A percentile compares a stretch with the other conserved stretches of the same genome.
These are phyloP conservation scores for Pythium oligandrum DNA, from an alignment of 352 stramenopile genomes.

Conservation along the genomic window DNA sequence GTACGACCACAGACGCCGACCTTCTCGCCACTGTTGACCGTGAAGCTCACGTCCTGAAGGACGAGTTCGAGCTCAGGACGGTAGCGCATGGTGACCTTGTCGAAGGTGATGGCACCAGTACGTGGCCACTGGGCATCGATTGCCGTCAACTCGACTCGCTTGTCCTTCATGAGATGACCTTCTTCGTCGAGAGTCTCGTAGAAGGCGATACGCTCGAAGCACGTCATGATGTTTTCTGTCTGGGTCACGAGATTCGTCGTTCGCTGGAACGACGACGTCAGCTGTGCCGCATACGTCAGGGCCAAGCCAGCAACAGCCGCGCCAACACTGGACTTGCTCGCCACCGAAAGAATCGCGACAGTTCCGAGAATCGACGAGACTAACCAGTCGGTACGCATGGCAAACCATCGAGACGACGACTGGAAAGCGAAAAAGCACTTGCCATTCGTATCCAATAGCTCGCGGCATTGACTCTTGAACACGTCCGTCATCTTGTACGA, in stretches of 20 bases:
- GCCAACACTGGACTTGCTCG: background rate
- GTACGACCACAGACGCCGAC: conserved; percentile 25
- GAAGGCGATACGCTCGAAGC: conserved; percentile 20
- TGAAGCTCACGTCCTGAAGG: no score
- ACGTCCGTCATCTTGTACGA: conserved; percentile 19
- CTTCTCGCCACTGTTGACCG: conserved; percentile 15
- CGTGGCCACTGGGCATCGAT: no score
- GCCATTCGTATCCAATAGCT: conserved; percentile 11
- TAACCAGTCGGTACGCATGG: conserved; percentile 15
- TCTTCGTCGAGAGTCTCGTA: conserved; percentile 16
- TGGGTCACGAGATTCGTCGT: conserved; percentile 8
- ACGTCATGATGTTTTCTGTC: conserved; percentile 27
- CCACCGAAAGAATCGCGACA: conserved; percentile 8
- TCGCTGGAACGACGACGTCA: conserved; percentile 34
- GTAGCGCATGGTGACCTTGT: no score
- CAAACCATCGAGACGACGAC: conserved; percentile 8
- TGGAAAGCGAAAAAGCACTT: conserved; percentile 12
- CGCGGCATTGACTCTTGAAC: conserved; percentile 5
- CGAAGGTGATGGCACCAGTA: no score
- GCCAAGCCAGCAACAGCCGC: conserved; percentile 8
- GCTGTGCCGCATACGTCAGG: conserved; percentile 15
- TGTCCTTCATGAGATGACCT: no score
- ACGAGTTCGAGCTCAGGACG: no score
- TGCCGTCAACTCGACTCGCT: no score
- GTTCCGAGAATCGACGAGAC: conserved; percentile 4